Evolutionary conservation across 2,329 filamentous ascomycete genomes (phyloP), one percentile per base, ranked within the genome.

Genomic region (Fusarium albidum): DNA sequence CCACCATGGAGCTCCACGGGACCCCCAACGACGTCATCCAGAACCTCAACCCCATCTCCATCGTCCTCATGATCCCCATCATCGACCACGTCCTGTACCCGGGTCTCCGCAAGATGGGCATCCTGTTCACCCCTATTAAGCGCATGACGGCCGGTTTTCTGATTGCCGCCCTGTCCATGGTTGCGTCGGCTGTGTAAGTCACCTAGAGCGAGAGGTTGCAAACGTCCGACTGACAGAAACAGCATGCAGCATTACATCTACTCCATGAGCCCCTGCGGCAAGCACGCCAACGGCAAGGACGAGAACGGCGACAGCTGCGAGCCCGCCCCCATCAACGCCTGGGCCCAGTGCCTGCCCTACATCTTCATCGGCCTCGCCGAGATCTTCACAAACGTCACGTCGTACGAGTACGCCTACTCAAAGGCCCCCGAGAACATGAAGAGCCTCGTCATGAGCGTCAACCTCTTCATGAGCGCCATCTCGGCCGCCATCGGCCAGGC

Each of bases 361-460:
- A 74, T 82, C 58, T 65, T 83, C 21, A 77, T 80, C 21, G 80
- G 79, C 55, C 68, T 82, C 5, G 77, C 80, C 9, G 81, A 83
- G 71, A 80, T 83, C 47, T 78, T 83, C 61, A 77, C 80, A 58
- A 81, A 81, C 65, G 79, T 82, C 52, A 82, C 81, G 13, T 86
- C 85, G 2, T 84, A 89, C 59, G 89, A 92, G 69, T 91, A 91
- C 59, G 90, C 90, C 28, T 92, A 86, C 76, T 87, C 86, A 70
- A 91, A 91, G 73, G 88, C 89, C 0, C 90, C 90, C 21, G 84
- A 82, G 67, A 92, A 91, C 77, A 93, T 93, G 90, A 87, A 88
- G 61, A 89, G 86, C 2, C 79, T 92, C n/a, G 88, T 93, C 64
- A 80, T 83, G 72, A 83, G 84, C 15, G 78, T 92, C 65, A 86